These are phyloP conservation scores for Sclerotinia nivalis DNA, from an alignment of 2,329 filamentous ascomycete genomes.

Conservation along the genomic window DNA sequence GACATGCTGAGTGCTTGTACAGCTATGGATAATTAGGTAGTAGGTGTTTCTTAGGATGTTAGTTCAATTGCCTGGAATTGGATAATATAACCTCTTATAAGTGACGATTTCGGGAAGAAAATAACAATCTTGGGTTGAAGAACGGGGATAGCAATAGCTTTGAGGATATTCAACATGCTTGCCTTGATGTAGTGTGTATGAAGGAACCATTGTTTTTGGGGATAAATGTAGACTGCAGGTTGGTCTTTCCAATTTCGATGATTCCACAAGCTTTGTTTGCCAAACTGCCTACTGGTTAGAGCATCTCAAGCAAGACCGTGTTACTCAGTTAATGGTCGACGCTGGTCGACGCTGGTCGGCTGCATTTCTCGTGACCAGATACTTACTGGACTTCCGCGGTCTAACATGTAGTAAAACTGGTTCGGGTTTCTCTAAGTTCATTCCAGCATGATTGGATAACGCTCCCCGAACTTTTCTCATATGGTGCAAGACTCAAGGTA, in stretches of 20 bases:
- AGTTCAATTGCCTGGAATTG: not conserved
- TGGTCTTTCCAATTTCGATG: constrained; percentile 5
- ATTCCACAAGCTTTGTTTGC: constrained; percentile 2
- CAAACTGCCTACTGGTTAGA: not conserved
- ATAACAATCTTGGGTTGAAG: not conserved
- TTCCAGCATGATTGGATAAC: not conserved
- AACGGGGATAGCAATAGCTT: not conserved
- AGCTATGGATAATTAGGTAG: not conserved
- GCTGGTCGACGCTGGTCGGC: not conserved
- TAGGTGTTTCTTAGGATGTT: not conserved
- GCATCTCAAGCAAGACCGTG: not conserved
- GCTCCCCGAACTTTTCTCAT: not conserved
- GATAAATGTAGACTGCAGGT: not conserved
- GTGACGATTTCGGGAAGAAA: not conserved
- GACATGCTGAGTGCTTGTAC: not conserved
- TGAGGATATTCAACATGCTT: constrained; percentile 6
- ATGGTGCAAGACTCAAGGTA: not conserved
- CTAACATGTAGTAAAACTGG: not conserved
- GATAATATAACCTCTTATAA: not conserved
- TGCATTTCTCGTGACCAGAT: not conserved
- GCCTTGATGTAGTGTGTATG: not conserved
- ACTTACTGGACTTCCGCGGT: not conserved
- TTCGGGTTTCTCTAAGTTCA: not conserved
- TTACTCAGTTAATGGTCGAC: not conserved
- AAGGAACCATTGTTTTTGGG: not conserved